Evolutionary conservation across 2,329 filamentous ascomycete species (phyloP), one percentile per base, ranked within the genome.

Genomic region (Fusarium subglutinans): DNA sequence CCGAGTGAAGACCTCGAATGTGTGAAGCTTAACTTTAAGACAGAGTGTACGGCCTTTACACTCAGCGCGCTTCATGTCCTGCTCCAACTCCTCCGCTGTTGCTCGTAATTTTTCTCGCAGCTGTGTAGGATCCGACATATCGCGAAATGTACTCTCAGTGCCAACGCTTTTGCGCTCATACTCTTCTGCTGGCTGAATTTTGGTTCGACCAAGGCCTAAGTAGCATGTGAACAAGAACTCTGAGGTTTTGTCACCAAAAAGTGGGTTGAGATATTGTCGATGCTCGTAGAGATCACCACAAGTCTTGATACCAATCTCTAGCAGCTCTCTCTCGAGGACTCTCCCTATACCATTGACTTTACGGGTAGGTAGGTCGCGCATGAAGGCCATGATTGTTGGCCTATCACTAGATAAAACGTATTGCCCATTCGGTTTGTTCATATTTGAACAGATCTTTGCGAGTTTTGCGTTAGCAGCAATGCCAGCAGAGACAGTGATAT

Each of bases 341-440:
- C 96, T 90, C 0, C 96, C 96, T n/a, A 99, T 90, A 2, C 96
- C 96, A 75, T 98, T 98, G 48, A 98, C 93, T 80, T 98, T 98
- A 40, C 96, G 89, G 2, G 94, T 95, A 0, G 95, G 92, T 30
- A 99, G 85, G 37, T 92, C 88, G 17, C 88, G 87, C 93, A 98
- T 98, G 79, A 98, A 98, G 1, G 87, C 84, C 89, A 98, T 91
- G 68, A 99, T 94, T 2, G 90, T 87, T 33, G 85, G 83, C 15
- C 95, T 88, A 45, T 97, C 92, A 59, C 88, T 93, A 0, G 92
- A 88, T 4, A 98, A 85, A 15, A 89, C 84, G 76, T 93, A 98
- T 79, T 98, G 96, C 0, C 96, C 96, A 77, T 99, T 97, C 0
- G 96, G 96, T 80, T 99, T 99, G 82, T 98, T 98, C 81, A 93